Conservation (phyloP, 257 asterid genomes). For the Plantago ovata region DNA sequence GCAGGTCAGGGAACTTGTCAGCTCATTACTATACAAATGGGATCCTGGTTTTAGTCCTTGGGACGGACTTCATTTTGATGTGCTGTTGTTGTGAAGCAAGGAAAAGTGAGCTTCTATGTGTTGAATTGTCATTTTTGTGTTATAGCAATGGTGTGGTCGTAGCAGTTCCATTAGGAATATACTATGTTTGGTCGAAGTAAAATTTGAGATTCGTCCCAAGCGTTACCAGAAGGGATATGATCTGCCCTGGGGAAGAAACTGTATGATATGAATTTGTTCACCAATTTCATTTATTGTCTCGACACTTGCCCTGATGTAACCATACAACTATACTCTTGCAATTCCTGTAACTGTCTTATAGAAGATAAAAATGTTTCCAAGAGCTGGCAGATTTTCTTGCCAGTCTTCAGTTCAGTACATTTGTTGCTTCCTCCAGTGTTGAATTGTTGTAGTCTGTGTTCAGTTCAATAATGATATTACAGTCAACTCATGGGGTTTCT, state of each 20-base stretch:
- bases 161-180: constrained; percentile 21
- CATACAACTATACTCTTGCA: constrained; percentile 22
- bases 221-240: constrained; percentile 12
- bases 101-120: constrained; percentile 21
- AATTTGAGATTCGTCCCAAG: constrained; percentile 16
- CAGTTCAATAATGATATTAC: too few species aligned
- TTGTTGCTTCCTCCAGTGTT: neutral
- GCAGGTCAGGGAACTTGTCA: constrained; percentile 23
- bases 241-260: constrained; percentile 2
- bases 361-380: constrained; percentile 13
- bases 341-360: constrained; percentile 17
- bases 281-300: constrained; percentile 8
- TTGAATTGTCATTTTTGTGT: constrained; percentile 2
- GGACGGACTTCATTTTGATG: constrained; percentile 21
- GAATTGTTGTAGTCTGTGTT: too few species aligned
- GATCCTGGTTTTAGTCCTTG: constrained; percentile 23
- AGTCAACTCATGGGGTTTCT: too few species aligned
- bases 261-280: constrained; percentile 6
- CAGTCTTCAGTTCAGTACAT: neutral
- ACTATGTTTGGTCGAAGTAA: constrained; percentile 23
- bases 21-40: constrained; percentile 23
- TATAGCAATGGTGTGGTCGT: constrained; percentile 2
- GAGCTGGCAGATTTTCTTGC: constrained; percentile 16
- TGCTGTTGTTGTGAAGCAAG: constrained; percentile 36
- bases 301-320: constrained; percentile 3